phyloP scores from a whole-genome alignment of 2,329 filamentous ascomycete genomes.

The Colletotrichum sojae region DNA sequence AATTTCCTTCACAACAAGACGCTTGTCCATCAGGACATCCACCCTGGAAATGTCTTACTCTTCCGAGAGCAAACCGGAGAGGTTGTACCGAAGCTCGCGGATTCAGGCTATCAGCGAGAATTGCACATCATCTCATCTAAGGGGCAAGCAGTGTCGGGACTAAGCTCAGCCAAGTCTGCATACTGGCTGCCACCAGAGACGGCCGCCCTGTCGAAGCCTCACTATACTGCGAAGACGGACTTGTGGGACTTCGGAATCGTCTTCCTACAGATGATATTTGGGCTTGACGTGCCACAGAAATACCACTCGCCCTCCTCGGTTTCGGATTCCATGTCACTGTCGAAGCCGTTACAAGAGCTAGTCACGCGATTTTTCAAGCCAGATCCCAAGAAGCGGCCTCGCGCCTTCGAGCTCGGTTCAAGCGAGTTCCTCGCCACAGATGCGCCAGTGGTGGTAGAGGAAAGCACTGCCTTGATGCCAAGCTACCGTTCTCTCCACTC shows the following conservation, averaged over 20 bases:
- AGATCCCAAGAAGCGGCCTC: constrained; percentile 86
- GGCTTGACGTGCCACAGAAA: constrained; percentile 80
- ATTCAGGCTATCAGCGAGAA: constrained; percentile 79
- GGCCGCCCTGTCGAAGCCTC: constrained; percentile 70
- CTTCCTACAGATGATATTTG: constrained; percentile 94
- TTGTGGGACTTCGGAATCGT: constrained; percentile 96
- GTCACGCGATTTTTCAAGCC: constrained; percentile 87
- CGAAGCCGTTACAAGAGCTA: constrained; percentile 83
- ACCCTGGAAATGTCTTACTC: constrained; percentile 84
- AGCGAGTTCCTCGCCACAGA: constrained; percentile 78
- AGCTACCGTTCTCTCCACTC: constrained; percentile 58
- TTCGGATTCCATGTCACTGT: constrained; percentile 79
- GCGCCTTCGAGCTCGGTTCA: constrained; percentile 80
- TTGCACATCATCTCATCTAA: constrained; percentile 73
- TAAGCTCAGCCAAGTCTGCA: constrained; percentile 77
- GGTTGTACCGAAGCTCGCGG: constrained; percentile 80
- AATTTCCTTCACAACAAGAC: constrained; percentile 90
- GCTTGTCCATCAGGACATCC: constrained; percentile 86
- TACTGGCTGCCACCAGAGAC: constrained; percentile 90
- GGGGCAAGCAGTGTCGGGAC: constrained; percentile 65
- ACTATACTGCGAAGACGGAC: constrained; percentile 85
- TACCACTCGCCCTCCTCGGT: constrained; percentile 85
- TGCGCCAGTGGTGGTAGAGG: constrained; percentile 69
- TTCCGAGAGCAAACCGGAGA: constrained; percentile 78
- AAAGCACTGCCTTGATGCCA: constrained; percentile 56